A percentile compares a stretch with the other conserved stretches of the same genome.
These are phyloP conservation scores for Epichloe brachyelytri DNA, from an alignment of 2,329 filamentous ascomycete genomes.

Conservation along the genomic window DNA sequence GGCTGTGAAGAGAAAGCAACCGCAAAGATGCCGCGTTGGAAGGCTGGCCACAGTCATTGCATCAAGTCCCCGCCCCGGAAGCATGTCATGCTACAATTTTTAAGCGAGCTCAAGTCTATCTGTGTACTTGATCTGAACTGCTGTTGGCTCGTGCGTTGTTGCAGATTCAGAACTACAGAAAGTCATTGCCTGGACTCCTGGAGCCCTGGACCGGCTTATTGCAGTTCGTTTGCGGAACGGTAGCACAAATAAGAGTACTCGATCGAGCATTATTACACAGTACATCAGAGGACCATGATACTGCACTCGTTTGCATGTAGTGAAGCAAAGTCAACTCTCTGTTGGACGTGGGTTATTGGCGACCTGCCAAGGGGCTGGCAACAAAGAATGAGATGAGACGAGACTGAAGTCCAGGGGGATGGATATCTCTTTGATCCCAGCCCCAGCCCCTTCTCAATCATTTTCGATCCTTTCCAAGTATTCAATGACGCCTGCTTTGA, in stretches of 20 bases:
- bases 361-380: too few relatives aligned
- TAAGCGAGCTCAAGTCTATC: background rate
- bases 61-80: too few relatives aligned
- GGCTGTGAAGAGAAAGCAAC: background rate
- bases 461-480: too few relatives aligned
- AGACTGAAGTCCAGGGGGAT: too few relatives aligned
- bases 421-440: too few relatives aligned
- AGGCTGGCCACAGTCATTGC: background rate
- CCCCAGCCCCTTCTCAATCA: too few relatives aligned
- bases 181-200: background rate
- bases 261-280: background rate
- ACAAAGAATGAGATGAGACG: too few relatives aligned
- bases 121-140: background rate
- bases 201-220: background rate
- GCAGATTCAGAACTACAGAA: background rate
- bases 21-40: background rate
- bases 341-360: too few relatives aligned
- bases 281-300: too few relatives aligned
- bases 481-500: too few relatives aligned
- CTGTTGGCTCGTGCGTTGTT: slow-evolving; percentile 1
- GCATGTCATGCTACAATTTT: background rate
- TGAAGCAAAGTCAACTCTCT: too few relatives aligned
- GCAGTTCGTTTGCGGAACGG: background rate
- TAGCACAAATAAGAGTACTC: background rate
- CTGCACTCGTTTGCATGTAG: too few relatives aligned